Percentiles rank a stretch among this genome's conserved stretches.
These are phyloP conservation scores for Isatis tinctoria DNA, from an alignment of 345 rosid genomes.

Conservation along the genomic window DNA sequence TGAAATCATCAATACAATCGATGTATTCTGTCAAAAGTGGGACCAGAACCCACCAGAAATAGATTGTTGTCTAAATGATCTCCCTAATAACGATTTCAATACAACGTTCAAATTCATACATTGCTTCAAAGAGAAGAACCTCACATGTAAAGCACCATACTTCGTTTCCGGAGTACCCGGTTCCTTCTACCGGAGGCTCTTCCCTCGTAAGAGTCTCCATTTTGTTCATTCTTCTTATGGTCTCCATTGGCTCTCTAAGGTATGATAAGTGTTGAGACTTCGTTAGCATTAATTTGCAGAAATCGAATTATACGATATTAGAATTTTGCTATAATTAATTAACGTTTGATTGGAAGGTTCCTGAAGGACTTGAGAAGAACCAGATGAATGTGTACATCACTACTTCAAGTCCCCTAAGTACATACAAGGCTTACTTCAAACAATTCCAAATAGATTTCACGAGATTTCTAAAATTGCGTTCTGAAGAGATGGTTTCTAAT, in stretches of 20 bases:
- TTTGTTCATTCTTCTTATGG: conserved; percentile 39
- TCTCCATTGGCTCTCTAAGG: conserved; percentile 44
- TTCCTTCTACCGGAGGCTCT: conserved; percentile 48
- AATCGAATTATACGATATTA: neutral
- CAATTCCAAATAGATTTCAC: conserved; percentile 50
- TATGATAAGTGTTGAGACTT: neutral
- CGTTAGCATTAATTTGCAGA: neutral
- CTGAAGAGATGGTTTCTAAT: conserved; percentile 36
- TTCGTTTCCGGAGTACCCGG: conserved; percentile 43
- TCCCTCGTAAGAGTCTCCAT: conserved; percentile 33
- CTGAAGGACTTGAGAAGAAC: conserved; percentile 24
- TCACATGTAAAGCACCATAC: conserved; percentile 3
- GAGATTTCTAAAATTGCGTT: conserved; percentile 35
- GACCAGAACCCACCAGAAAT: conserved; percentile 21
- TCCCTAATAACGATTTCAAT: conserved; percentile 48
- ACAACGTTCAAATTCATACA: conserved; percentile 21
- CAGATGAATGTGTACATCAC: conserved; percentile 25
- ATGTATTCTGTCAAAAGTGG: neutral
- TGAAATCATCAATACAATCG: conserved; percentile 16
- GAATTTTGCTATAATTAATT: neutral
- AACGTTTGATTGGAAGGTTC: conserved; percentile 31
- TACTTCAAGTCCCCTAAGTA: conserved; percentile 35
- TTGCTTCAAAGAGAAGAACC: neutral
- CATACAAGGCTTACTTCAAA: conserved; percentile 32
- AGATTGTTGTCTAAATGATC: conserved; percentile 46